A percentile compares a stretch with the other conserved stretches of the same genome.
phyloP scores from a whole-genome alignment of 257 asterid species.

The Asclepias syriaca region DNA sequence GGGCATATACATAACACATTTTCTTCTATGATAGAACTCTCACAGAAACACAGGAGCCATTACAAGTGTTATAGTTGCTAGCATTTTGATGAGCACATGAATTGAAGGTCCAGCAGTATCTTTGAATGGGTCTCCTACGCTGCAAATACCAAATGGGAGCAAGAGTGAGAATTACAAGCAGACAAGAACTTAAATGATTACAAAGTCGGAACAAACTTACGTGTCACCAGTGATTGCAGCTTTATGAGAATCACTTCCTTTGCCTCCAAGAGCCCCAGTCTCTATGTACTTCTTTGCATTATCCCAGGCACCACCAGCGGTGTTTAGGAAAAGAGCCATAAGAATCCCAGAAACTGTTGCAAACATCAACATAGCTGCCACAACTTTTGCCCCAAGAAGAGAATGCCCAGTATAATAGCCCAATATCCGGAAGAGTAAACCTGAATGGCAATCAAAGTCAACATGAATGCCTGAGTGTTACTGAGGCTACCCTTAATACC shows the following conservation, averaged over 20 bases:
- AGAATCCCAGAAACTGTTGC: slow-evolving; percentile 97
- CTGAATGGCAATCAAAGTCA: slow-evolving; percentile 29
- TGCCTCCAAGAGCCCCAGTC: slow-evolving; percentile 97
- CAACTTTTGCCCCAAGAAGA: slow-evolving; percentile 97
- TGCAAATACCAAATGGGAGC: slow-evolving; percentile 21
- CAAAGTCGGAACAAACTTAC: slow-evolving; percentile 41
- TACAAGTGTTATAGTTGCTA: slow-evolving; percentile 95
- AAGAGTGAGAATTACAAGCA: background rate
- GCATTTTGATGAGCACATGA: slow-evolving; percentile 94
- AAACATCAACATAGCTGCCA: slow-evolving; percentile 93
- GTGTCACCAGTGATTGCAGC: slow-evolving; percentile 98
- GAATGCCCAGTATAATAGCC: slow-evolving; percentile 94
- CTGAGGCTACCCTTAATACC: background rate
- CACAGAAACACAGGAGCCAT: slow-evolving; percentile 97
- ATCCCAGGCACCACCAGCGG: slow-evolving; percentile 99
- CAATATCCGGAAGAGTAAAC: slow-evolving; percentile 72
- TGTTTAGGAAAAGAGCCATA: slow-evolving; percentile 98
- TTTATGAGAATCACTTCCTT: slow-evolving; percentile 96
- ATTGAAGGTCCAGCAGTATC: slow-evolving; percentile 99
- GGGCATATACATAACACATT: background rate
- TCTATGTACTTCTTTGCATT: slow-evolving; percentile 98
- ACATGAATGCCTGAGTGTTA: background rate
- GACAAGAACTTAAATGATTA: background rate
- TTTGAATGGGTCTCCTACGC: slow-evolving; percentile 98
- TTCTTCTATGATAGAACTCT: slow-evolving; percentile 9